phyloP scores from a whole-genome alignment of 805 yeast species.

The Diddensiella transvaalensis region DNA sequence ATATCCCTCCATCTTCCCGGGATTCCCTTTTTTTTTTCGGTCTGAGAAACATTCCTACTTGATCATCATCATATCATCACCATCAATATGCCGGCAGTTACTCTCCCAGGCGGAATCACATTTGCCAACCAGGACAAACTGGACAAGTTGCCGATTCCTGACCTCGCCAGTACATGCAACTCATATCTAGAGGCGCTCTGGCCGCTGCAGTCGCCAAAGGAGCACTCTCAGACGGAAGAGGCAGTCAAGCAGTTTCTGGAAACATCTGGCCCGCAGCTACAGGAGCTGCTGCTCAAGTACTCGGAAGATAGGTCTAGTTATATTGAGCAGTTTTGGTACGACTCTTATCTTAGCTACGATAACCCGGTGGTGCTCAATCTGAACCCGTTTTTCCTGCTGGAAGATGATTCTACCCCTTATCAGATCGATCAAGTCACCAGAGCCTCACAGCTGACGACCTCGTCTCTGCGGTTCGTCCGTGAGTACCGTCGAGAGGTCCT shows the following conservation, averaged over 20 bases:
- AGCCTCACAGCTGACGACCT: slow-evolving; percentile 73
- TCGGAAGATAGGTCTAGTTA: slow-evolving; percentile 66
- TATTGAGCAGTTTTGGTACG: slow-evolving; percentile 94
- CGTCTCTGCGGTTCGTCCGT: slow-evolving; percentile 73
- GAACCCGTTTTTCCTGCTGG: slow-evolving; percentile 85
- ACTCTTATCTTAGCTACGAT: slow-evolving; percentile 81
- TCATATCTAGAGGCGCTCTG: slow-evolving; percentile 63
- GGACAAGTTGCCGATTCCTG: slow-evolving; percentile 76
- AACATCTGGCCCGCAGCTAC: slow-evolving; percentile 54
- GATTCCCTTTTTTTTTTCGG: no score
- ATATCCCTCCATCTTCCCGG: not conserved
- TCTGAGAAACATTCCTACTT: not conserved
- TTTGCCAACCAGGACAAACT: slow-evolving; percentile 58
- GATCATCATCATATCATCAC: no score
- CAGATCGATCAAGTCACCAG: slow-evolving; percentile 56
- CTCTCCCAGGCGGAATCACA: slow-evolving; percentile 37
- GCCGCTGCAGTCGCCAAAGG: slow-evolving; percentile 74
- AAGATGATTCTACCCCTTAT: slow-evolving; percentile 76
- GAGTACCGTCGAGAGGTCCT: slow-evolving; percentile 74
- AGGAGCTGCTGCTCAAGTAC: slow-evolving; percentile 60
- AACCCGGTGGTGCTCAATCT: slow-evolving; percentile 79
- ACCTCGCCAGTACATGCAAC: slow-evolving; percentile 60
- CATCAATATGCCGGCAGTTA: not conserved
- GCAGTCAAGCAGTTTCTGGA: slow-evolving; percentile 58
- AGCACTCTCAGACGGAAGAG: slow-evolving; percentile 55